These are phyloP conservation scores for Xylaria grammica DNA, from an alignment of 495 filamentous ascomycete genomes.

Conservation along the genomic window DNA sequence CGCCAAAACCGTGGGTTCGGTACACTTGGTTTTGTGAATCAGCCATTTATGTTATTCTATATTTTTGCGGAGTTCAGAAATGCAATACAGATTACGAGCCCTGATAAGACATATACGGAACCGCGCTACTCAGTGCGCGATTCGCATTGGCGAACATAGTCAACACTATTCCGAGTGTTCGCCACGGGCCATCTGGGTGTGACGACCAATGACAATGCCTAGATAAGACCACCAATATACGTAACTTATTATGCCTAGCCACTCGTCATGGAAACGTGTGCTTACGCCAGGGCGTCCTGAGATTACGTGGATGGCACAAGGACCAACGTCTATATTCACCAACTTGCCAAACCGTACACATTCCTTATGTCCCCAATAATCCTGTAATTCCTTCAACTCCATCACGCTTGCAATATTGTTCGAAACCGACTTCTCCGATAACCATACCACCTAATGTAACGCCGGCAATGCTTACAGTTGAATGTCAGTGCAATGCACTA, in stretches of 20 bases:
- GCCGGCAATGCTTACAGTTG: conserved; percentile 24
- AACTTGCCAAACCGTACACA: conserved; percentile 16
- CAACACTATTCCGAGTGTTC: too few relatives aligned
- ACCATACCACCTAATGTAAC: conserved; percentile 20
- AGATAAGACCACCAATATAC: background rate
- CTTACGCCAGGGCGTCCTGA: background rate
- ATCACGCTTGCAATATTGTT: conserved; percentile 25
- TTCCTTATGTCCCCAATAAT: conserved; percentile 12
- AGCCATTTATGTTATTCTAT: too few relatives aligned
- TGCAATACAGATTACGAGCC: too few relatives aligned
- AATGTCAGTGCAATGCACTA: conserved; percentile 17
- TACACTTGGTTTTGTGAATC: too few relatives aligned
- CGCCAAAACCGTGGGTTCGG: too few relatives aligned
- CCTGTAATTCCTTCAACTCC: conserved; percentile 22
- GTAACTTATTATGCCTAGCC: conserved; percentile 5
- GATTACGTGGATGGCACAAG: conserved; percentile 7
- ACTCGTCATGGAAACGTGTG: background rate
- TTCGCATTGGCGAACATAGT: too few relatives aligned
- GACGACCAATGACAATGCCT: too few relatives aligned
- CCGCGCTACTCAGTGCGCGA: too few relatives aligned
- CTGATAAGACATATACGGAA: too few relatives aligned
- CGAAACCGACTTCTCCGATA: conserved; percentile 19
- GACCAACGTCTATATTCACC: conserved; percentile 15
- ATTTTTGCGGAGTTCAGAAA: too few relatives aligned
- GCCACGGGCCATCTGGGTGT: too few relatives aligned